Evolutionary conservation across 495 filamentous ascomycete genomes (phyloP), one percentile per base, ranked within the genome.

Genomic region (Aspergillus affinis): DNA sequence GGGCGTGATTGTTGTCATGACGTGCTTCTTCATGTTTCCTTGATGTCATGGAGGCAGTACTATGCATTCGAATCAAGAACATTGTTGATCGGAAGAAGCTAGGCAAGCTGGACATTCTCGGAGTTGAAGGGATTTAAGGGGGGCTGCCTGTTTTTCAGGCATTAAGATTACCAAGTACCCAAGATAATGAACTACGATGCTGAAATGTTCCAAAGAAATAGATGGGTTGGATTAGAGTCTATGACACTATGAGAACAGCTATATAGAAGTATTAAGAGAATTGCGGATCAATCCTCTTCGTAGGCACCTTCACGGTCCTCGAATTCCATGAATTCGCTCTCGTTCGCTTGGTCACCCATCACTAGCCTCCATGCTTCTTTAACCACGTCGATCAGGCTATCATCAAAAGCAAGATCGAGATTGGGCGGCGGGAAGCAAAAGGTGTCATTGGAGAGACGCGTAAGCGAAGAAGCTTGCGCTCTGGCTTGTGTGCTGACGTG

Each of bases 321-420:
- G 62, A 80, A 80, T 12, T 69, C 73, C 88, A 94, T 90, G 65
- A 91, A 94, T 18, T 77, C 75, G 4, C 75, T 76, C 47, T 76
- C 74, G 21, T 52, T 58, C 7, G 69, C 73, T 36, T 77, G 72
- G 18, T 81, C 78, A 18, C 82, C 84, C 59, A 86, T 75, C 8
- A 91, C 76, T 23, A 72, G 66, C 58, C 80, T 75, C 89, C 90
- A 95, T 15, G 82, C 83, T 30, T 80, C 72, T 57, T 81, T 79
- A 19, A 92, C 86, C 23, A 80, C 65, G 15, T 84, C 81, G 26
- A 93, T 68, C 12, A 81, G 72, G 7, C 72, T 66, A 69, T 95
- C 91, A 63, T 91, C 85, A 64, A 93, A 87, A 4, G 86, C 80
- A 17, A 92, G 78, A 57, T 86, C 85, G 29, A 85, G 74, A 45